Evolutionary conservation across 495 filamentous ascomycete species (phyloP), one percentile per base, ranked within the genome.

Genomic region (Chlorociboria aeruginascens): DNA sequence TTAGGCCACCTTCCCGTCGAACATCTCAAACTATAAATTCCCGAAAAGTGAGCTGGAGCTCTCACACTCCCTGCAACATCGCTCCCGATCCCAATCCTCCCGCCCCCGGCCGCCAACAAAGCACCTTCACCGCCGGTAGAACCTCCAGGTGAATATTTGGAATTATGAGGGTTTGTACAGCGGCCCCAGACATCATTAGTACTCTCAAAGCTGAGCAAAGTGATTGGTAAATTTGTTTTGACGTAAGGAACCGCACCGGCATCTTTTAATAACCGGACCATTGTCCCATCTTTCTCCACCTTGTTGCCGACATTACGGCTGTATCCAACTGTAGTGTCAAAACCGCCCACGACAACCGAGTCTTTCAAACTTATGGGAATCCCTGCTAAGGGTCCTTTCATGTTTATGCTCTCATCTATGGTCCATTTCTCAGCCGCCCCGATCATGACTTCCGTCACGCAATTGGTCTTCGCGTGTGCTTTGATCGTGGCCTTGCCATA

Each of bases 1-100:
- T 93, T 93, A 4, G 88, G 89, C 87, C 92, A 98, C 25, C 92
- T 73, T 13, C 92, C 89, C n/a, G 85, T 94, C n/a, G 83, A 88
- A 63, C 92, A 98, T 38, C 89, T 77, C 16, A 98, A 63, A 2
- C 81, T 81, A 62, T 95, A 96, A 59, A 95, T 88, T 3, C 92
- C 92, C 30, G 80, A 82, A 69, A 85, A 97, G 43, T 94, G 89
- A 3, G 92, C 90, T 3, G 92, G 92, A 12, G 75, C 82, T 28
- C 92, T 74, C 1, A 98, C 92, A 8, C 84, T 90, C 9, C 92
- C 92, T 35, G 92, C 90, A 8, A 97, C 90, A 60, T 97, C 92
- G 11, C 85, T 89, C 31, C 92, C 92, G 53, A 98, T 82, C 28
- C 92, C 92, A 49, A 96, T 95, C n/a, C 92, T 74, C 36, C 80